Conservation (phyloP, 2,329 filamentous ascomycete species). For the Coniochaeta prunicola region DNA sequence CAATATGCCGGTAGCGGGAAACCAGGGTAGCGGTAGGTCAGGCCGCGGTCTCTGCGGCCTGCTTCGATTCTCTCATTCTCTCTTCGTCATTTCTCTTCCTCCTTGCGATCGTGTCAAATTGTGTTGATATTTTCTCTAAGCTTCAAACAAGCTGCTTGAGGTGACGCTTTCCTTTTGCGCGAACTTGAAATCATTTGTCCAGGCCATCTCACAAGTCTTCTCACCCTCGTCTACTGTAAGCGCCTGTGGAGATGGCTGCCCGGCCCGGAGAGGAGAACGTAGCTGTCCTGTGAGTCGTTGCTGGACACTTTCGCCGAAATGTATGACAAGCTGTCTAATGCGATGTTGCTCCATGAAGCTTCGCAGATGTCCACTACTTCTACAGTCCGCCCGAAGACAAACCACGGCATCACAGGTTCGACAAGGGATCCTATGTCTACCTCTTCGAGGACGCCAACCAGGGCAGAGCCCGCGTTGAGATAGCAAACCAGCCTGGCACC, state of each 20-base stretch:
- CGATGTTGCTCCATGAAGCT: constrained; percentile 38
- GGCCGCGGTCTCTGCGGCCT: background rate
- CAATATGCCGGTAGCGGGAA: background rate
- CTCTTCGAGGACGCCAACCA: constrained; percentile 67
- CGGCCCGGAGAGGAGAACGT: constrained; percentile 39
- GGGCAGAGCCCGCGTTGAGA: constrained; percentile 62
- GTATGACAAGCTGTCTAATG: constrained; percentile 14
- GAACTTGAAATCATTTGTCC: background rate
- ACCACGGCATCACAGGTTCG: constrained; percentile 73
- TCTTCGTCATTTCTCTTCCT: background rate
- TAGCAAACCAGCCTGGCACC: constrained; percentile 68
- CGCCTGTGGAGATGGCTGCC: constrained; percentile 29
- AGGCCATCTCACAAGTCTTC: background rate
- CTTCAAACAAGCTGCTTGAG: background rate
- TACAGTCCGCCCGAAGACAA: constrained; percentile 60
- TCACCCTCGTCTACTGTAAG: background rate
- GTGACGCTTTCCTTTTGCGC: background rate
- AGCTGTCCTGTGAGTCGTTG: constrained; percentile 32
- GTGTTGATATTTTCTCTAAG: background rate
- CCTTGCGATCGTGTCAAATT: background rate
- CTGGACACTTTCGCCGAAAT: background rate
- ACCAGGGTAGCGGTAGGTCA: background rate
- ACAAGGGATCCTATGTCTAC: constrained; percentile 74
- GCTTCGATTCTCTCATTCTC: background rate
- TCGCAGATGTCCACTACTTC: constrained; percentile 73